phyloP scores from a whole-genome alignment of 2,329 filamentous ascomycete genomes.

The Hawksworthiomyces lignivorus region DNA sequence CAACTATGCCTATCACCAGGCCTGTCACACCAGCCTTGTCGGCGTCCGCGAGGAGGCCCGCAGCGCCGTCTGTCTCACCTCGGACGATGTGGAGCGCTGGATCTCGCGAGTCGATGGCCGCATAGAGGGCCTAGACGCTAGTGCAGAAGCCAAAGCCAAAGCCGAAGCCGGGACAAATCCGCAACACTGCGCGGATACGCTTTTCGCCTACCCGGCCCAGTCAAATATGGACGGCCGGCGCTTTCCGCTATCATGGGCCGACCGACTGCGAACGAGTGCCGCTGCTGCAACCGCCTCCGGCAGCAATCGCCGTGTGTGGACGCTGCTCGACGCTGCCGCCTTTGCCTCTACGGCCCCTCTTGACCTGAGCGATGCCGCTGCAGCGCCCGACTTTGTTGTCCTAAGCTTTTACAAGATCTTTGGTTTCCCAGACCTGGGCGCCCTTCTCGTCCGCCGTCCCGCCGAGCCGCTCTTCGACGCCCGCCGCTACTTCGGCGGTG shows the following conservation, averaged over 20 bases:
- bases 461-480: conserved; percentile 55
- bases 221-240: conserved; percentile 86
- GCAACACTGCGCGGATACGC: conserved; percentile 17
- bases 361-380: conserved; percentile 53
- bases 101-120: conserved; percentile 38
- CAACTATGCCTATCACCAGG: conserved; percentile 73
- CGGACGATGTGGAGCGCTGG: conserved; percentile 59
- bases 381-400: conserved; percentile 75
- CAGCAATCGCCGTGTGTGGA: conserved; percentile 41
- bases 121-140: conserved; percentile 20
- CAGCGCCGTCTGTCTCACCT: conserved; percentile 57
- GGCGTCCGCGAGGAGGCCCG: conserved; percentile 68
- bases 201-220: conserved; percentile 81
- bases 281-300: conserved; percentile 9
- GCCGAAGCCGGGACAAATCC: too few relatives aligned
- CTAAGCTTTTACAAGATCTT: conserved; percentile 98
- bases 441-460: conserved; percentile 69
- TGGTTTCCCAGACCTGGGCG: conserved; percentile 86
- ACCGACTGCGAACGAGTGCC: conserved; percentile 9
- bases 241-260: conserved; percentile 63
- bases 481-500: conserved; percentile 83
- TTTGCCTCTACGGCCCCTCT: conserved; percentile 70
- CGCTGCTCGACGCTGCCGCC: conserved; percentile 77
- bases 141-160: too few relatives aligned
- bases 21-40: conserved; percentile 80